Conservation (phyloP, 768 basidiomycete genomes). For the Amanita muscaria region DNA sequence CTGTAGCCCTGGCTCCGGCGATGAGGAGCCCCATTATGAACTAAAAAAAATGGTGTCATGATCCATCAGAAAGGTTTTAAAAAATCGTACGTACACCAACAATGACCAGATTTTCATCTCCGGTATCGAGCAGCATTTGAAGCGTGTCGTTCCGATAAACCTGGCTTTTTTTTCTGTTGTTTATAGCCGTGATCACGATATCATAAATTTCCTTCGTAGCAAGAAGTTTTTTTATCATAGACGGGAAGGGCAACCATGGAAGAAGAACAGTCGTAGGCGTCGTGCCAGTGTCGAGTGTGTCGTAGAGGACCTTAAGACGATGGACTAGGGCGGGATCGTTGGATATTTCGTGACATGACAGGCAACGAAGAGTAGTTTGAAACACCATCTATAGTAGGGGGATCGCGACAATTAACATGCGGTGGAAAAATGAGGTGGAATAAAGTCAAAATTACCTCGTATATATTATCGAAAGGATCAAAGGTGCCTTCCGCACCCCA, state of each 20-base stretch:
- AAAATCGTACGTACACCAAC: conserved; percentile 47
- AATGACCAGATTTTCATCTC: conserved; percentile 59
- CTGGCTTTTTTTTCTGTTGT: conserved; percentile 48
- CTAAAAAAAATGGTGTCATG: conserved; percentile 26
- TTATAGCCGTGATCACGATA: conserved; percentile 51
- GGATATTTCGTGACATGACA: conserved; percentile 63
- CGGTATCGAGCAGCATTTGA: conserved; percentile 64
- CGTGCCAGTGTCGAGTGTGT: conserved; percentile 58
- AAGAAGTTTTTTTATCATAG: conserved; percentile 60
- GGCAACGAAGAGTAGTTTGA: conserved; percentile 61
- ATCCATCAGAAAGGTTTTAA: conserved; percentile 11
- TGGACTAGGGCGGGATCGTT: conserved; percentile 53
- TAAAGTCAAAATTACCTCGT: conserved; percentile 38
- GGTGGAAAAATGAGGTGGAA: conserved; percentile 9
- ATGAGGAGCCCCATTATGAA: conserved; percentile 79
- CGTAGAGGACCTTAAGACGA: conserved; percentile 57
- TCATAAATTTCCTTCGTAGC: conserved; percentile 73
- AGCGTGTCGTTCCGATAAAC: conserved; percentile 55
- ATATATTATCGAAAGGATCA: conserved; percentile 65
- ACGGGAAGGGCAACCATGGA: conserved; percentile 70
- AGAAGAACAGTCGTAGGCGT: conserved; percentile 66
- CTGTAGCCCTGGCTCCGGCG: conserved; percentile 75
- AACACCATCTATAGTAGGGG: conserved; percentile 46
- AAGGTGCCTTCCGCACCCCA: conserved; percentile 61
- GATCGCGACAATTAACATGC: conserved; percentile 8